phyloP scores from a whole-genome alignment of 2,329 filamentous ascomycete species.

The Talaromyces marneffei region DNA sequence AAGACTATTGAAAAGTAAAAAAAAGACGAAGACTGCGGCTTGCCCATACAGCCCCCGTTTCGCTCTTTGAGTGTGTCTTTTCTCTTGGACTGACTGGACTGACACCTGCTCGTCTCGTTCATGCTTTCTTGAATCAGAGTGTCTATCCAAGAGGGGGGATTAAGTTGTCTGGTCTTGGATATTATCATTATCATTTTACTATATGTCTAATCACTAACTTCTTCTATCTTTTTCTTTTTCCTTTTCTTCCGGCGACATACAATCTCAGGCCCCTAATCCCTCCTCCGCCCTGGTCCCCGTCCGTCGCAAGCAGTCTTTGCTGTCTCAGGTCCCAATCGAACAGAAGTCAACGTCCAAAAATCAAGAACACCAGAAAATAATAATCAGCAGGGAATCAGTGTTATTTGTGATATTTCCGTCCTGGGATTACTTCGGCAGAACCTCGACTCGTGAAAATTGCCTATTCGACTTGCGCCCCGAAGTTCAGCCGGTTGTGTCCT shows the following conservation, averaged over 20 bases:
- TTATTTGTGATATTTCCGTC: neutral
- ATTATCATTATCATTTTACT: neutral
- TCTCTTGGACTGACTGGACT: neutral
- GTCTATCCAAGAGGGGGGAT: neutral
- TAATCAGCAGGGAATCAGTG: neutral
- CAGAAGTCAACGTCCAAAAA: neutral
- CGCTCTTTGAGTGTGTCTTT: neutral
- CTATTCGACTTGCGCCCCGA: neutral
- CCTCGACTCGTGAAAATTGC: neutral
- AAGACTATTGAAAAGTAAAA: constrained; percentile 1
- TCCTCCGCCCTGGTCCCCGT: neutral
- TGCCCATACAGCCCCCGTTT: neutral
- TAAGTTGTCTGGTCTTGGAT: neutral
- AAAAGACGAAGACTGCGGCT: neutral
- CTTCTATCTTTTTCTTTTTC: neutral
- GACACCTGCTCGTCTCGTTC: neutral
- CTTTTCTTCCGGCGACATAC: neutral
- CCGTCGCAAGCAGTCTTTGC: neutral
- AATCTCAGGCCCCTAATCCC: neutral
- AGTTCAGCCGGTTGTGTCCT: constrained; percentile 1
- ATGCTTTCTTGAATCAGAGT: neutral
- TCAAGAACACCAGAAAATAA: neutral
- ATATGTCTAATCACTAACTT: neutral
- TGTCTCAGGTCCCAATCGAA: neutral
- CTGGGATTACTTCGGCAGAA: neutral